A percentile compares a stretch with the other conserved stretches of the same genome.
Evolutionary conservation across 768 basidiomycete genomes (phyloP).

Genomic region (Amanita thiersii): DNA sequence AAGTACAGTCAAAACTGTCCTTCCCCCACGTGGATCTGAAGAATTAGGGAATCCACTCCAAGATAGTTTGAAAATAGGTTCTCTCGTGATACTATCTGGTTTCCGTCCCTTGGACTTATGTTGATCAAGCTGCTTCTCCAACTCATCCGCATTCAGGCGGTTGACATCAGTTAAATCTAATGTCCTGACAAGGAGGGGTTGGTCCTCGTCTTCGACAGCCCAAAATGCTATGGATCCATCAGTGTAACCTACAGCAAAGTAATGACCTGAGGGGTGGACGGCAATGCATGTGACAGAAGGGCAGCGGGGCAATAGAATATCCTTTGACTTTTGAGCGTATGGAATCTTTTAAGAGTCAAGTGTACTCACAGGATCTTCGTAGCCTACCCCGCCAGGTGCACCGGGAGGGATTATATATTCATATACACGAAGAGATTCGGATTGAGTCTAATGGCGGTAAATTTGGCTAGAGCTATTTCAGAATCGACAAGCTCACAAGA

Average conservation of each 20-base stretch:
- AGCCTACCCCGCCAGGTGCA: conserved; percentile 71
- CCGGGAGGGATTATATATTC: conserved; percentile 71
- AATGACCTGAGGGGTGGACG: conserved; percentile 66
- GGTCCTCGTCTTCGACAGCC: conserved; percentile 71
- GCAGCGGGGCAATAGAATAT: conserved; percentile 62
- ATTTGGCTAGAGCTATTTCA: background rate
- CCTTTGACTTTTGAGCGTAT: conserved; percentile 25
- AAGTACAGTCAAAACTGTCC: conserved; percentile 65
- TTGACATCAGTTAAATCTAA: conserved; percentile 48
- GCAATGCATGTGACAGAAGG: conserved; percentile 64
- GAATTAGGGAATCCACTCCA: conserved; percentile 77
- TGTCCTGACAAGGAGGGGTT: conserved; percentile 69
- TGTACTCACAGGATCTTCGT: conserved; percentile 39
- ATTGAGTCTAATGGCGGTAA: conserved; percentile 31
- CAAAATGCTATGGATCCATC: conserved; percentile 84
- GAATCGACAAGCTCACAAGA: conserved; percentile 31
- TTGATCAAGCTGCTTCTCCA: conserved; percentile 33
- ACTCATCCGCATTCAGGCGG: conserved; percentile 35
- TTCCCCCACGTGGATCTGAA: conserved; percentile 56
- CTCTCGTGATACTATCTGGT: conserved; percentile 26
- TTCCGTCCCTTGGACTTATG: conserved; percentile 6
- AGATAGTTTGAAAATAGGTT: conserved; percentile 80
- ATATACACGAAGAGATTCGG: conserved; percentile 49
- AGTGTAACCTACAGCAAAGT: conserved; percentile 73
- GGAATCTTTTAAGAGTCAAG: background rate